Percentiles rank a stretch among this genome's conserved stretches.
Conservation (phyloP, 306 rosid species). For the barrel medic (Medicago truncatula) region MtrunA17r5.0-ANR NC_053049.1:14258501-14259000, state of each 20-base stretch:
- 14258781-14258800: conserved; percentile 1
- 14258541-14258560: conserved; percentile 52
- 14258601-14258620: neutral
- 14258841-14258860: neutral
- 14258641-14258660: neutral
- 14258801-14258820: neutral
- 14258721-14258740: too few species aligned
- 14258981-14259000: neutral
- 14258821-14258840: neutral
- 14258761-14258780: neutral
- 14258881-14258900: neutral
- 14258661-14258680: conserved; percentile 1
- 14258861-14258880: neutral
- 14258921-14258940: neutral
- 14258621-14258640: neutral
- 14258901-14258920: neutral
- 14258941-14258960: neutral
- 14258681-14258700: neutral
- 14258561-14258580: conserved; percentile 21
- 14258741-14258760: conserved; percentile 1
- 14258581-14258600: neutral
- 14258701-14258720: too few species aligned
- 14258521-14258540: conserved; percentile 94
- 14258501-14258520: conserved; percentile 96
- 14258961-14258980: neutral